Evolutionary conservation across 2,329 filamentous ascomycete genomes (phyloP).

Genomic region (Trichoderma hamatum): DNA sequence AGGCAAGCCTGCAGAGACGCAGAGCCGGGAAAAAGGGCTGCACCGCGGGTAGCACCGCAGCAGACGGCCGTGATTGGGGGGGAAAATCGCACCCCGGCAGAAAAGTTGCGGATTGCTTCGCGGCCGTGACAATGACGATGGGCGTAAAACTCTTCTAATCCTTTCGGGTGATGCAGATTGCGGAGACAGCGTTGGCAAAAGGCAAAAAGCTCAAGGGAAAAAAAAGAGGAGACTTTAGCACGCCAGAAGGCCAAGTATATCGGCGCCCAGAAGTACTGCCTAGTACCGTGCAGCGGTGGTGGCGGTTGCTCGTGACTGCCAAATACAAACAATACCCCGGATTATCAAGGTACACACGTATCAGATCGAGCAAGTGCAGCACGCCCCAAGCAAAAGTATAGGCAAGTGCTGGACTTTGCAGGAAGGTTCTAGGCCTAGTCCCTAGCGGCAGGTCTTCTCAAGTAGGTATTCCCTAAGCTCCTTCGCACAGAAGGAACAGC

Average conservation of each 20-base stretch:
- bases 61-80: neutral
- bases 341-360: slow-evolving; percentile 12
- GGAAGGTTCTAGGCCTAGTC: neutral
- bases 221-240: neutral
- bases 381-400: neutral
- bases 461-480: neutral
- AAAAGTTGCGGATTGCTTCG: neutral
- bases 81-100: neutral
- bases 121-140: neutral
- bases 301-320: slow-evolving; percentile 8
- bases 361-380: neutral
- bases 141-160: neutral
- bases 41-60: slow-evolving; percentile 17
- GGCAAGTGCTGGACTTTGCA: neutral
- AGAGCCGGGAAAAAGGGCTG: slow-evolving; percentile 6
- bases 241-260: slow-evolving; percentile 1
- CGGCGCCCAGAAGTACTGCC: slow-evolving; percentile 17
- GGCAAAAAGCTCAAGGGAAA: neutral
- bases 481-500: neutral
- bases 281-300: slow-evolving; percentile 2
- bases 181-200: neutral
- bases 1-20: slow-evolving; percentile 19
- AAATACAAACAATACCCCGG: slow-evolving; percentile 20
- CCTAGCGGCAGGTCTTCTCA: neutral
- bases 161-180: neutral